Evolutionary conservation across 2,329 filamentous ascomycete genomes (phyloP).

Genomic region (Diaporthe aspalathi): DNA sequence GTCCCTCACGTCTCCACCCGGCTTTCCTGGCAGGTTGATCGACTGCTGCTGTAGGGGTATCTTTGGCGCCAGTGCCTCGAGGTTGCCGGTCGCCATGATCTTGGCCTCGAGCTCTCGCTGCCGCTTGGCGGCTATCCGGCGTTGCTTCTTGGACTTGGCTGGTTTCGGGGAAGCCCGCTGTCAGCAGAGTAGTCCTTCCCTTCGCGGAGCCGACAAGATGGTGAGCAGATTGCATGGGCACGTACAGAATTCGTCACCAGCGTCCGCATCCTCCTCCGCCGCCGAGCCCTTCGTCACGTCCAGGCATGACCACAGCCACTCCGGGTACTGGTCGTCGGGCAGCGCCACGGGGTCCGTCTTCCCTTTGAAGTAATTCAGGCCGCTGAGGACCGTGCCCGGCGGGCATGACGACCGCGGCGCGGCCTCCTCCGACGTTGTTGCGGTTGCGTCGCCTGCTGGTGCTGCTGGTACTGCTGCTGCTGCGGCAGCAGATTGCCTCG

Average conservation of each 20-base stretch:
- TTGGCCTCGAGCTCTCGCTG: slow-evolving; percentile 66
- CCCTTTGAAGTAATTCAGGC: slow-evolving; percentile 82
- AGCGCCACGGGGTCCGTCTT: slow-evolving; percentile 78
- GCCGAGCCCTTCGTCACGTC: slow-evolving; percentile 68
- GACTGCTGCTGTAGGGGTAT: slow-evolving; percentile 82
- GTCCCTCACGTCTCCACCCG: slow-evolving; percentile 56
- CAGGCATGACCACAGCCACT: slow-evolving; percentile 82
- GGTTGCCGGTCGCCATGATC: slow-evolving; percentile 73
- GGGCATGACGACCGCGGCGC: slow-evolving; percentile 63
- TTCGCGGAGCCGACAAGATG: neutral
- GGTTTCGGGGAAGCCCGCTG: neutral
- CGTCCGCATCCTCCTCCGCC: slow-evolving; percentile 62
- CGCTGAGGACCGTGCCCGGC: slow-evolving; percentile 76
- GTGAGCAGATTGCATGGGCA: slow-evolving; percentile 43
- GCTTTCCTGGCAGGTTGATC: slow-evolving; percentile 73
- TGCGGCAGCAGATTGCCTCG: slow-evolving; percentile 46
- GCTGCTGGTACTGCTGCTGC: slow-evolving; percentile 43
- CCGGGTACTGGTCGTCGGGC: slow-evolving; percentile 80
- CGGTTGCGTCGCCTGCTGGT: slow-evolving; percentile 42
- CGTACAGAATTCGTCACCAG: slow-evolving; percentile 84
- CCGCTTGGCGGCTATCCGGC: slow-evolving; percentile 76
- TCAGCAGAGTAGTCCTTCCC: neutral
- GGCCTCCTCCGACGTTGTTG: slow-evolving; percentile 41
- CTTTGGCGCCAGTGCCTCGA: slow-evolving; percentile 73
- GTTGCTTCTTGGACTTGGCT: slow-evolving; percentile 89